Percentiles rank a stretch among this genome's conserved stretches.
Evolutionary conservation across 2,329 filamentous ascomycete species (phyloP).

Genomic region (Aspergillus sp.): DNA sequence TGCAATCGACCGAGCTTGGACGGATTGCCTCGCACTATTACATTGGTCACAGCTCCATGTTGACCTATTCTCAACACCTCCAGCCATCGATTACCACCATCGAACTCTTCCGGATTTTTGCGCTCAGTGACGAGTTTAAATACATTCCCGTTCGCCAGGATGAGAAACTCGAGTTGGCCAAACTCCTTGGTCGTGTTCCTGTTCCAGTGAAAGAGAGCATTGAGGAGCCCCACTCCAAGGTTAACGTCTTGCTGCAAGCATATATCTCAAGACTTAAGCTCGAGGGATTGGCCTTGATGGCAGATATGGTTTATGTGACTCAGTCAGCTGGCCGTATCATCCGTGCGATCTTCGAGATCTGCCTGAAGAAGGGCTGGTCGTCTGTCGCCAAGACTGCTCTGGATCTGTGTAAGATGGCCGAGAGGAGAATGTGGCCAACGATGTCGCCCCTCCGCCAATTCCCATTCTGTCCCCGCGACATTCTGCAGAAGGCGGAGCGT

Average conservation of each 20-base stretch:
- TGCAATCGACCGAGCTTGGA: constrained; percentile 90
- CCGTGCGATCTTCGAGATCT: constrained; percentile 92
- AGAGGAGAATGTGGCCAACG: constrained; percentile 99
- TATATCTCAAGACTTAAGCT: constrained; percentile 94
- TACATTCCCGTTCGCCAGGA: constrained; percentile 97
- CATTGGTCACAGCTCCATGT: constrained; percentile 93
- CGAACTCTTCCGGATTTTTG: constrained; percentile 93
- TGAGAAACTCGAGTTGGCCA: constrained; percentile 93
- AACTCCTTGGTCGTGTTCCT: constrained; percentile 81
- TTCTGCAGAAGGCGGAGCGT: constrained; percentile 86
- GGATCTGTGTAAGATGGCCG: constrained; percentile 97
- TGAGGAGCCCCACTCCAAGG: constrained; percentile 94
- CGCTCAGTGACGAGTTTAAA: constrained; percentile 96
- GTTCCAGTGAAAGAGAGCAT: constrained; percentile 97
- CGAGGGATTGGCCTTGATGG: constrained; percentile 92
- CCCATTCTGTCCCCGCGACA: constrained; percentile 71
- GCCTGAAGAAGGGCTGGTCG: constrained; percentile 94
- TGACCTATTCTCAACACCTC: constrained; percentile 92
- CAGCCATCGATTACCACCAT: constrained; percentile 90
- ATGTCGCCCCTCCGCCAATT: constrained; percentile 97
- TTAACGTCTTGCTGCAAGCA: constrained; percentile 93
- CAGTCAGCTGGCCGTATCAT: constrained; percentile 96
- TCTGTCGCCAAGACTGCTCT: constrained; percentile 87
- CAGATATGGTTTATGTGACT: constrained; percentile 97
- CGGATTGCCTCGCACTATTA: constrained; percentile 98